Conservation (phyloP, 441 rosid species). For the Pelargonium cotyledonis region DNA sequence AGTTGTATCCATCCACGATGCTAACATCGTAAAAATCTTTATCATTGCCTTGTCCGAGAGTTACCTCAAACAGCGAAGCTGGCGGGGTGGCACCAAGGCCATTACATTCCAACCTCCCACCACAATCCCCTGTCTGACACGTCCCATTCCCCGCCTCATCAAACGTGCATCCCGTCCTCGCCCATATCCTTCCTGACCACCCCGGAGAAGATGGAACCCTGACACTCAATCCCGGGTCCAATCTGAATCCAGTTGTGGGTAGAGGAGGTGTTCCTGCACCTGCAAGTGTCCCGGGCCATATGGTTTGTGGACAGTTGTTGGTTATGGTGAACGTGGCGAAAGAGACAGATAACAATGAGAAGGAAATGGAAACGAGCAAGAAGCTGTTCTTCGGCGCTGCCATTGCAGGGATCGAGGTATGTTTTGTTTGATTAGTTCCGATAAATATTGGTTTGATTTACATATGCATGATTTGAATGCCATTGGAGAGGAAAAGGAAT, state of each 20-base stretch:
- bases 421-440: no score
- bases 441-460: background rate
- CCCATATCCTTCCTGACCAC: constrained; percentile 79
- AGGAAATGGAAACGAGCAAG: constrained; percentile 24
- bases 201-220: constrained; percentile 42
- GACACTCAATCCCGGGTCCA: constrained; percentile 43
- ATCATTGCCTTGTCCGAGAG: constrained; percentile 39
- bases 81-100: constrained; percentile 61
- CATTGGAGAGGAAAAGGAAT: background rate
- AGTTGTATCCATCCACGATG: constrained; percentile 61
- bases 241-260: constrained; percentile 46
- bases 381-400: constrained; percentile 11
- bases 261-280: constrained; percentile 57
- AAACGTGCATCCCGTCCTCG: constrained; percentile 57
- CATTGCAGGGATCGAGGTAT: constrained; percentile 13
- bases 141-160: constrained; percentile 46
- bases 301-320: constrained; percentile 49
- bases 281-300: constrained; percentile 59
- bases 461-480: constrained; percentile 1
- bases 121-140: constrained; percentile 63
- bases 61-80: constrained; percentile 59
- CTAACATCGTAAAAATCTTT: constrained; percentile 60
- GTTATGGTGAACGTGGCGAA: constrained; percentile 39
- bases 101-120: constrained; percentile 49
- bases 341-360: constrained; percentile 29